A percentile compares a stretch with the other conserved stretches of the same genome.
phyloP scores from a whole-genome alignment of 306 rosid genomes.

The Ormosia emarginata region DNA sequence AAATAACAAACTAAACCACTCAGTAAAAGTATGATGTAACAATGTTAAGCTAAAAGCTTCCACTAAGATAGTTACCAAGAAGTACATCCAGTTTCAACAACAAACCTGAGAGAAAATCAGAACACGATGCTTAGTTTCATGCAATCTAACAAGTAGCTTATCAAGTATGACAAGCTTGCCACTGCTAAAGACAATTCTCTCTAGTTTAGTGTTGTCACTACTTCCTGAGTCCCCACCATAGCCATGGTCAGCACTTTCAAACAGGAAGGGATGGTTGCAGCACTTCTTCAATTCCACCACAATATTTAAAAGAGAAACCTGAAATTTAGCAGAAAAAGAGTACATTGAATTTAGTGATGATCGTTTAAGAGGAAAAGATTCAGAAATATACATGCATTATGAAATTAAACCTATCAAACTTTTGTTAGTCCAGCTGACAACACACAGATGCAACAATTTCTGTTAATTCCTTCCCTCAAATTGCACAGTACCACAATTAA shows the following conservation, averaged over 20 bases:
- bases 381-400: not conserved
- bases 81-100: slow-evolving; percentile 13
- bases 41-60: not conserved
- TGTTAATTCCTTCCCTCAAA: not conserved
- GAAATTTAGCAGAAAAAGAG: slow-evolving; percentile 16
- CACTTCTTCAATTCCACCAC: slow-evolving; percentile 99
- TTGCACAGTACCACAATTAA: not conserved
- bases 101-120: slow-evolving; percentile 96
- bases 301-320: slow-evolving; percentile 96
- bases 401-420: not conserved
- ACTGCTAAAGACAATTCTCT: slow-evolving; percentile 92
- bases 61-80: not conserved
- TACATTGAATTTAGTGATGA: not conserved
- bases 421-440: not conserved
- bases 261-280: slow-evolving; percentile 98
- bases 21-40: not conserved
- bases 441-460: not conserved
- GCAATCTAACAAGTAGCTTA: slow-evolving; percentile 90
- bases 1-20: not conserved
- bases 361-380: not conserved
- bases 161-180: slow-evolving; percentile 97
- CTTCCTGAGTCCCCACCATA: slow-evolving; percentile 84
- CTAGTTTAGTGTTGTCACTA: slow-evolving; percentile 77
- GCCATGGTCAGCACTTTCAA: slow-evolving; percentile 99
- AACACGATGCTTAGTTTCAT: slow-evolving; percentile 95